These are phyloP conservation scores for Gonapodya prolifera DNA, from an alignment of 192 early-diverging fungal species.

Conservation along the genomic window DNA sequence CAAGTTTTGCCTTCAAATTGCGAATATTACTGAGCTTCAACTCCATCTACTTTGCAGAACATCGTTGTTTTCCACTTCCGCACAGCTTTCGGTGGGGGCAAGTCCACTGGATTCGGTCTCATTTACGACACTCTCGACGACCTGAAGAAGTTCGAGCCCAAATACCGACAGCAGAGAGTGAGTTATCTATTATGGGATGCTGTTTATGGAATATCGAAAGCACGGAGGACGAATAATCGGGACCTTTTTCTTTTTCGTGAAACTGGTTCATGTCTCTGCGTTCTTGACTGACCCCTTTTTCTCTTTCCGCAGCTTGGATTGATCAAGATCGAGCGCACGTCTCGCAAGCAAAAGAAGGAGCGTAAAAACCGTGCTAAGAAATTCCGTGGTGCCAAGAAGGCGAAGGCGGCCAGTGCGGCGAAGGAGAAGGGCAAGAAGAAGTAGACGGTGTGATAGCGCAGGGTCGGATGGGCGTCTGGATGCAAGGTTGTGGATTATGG, in stretches of 20 bases:
- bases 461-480: no score
- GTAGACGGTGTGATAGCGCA: no score
- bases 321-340: constrained; percentile 52
- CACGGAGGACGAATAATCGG: no score
- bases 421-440: constrained; percentile 19
- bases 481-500: no score
- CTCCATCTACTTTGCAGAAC: constrained; percentile 11
- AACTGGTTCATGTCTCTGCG: not conserved
- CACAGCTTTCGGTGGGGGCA: constrained; percentile 94
- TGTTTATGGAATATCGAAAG: no score
- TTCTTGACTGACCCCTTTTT: not conserved
- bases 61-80: constrained; percentile 92
- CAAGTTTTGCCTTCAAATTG: no score
- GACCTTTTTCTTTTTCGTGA: not conserved
- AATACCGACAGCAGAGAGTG: constrained; percentile 84
- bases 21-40: no score
- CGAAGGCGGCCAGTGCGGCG: constrained; percentile 24
- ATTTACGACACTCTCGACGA: constrained; percentile 91
- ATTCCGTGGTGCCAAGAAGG: constrained; percentile 93
- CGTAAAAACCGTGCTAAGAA: constrained; percentile 98
- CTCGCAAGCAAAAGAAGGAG: constrained; percentile 98
- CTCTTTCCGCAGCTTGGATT: constrained; percentile 31
- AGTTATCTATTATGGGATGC: constrained; percentile 9
- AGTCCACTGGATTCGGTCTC: constrained; percentile 87
- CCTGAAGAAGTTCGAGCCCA: constrained; percentile 98